Evolutionary conservation across 352 stramenopile genomes (phyloP).

Genomic region (Globisporangium ultimum): DNA sequence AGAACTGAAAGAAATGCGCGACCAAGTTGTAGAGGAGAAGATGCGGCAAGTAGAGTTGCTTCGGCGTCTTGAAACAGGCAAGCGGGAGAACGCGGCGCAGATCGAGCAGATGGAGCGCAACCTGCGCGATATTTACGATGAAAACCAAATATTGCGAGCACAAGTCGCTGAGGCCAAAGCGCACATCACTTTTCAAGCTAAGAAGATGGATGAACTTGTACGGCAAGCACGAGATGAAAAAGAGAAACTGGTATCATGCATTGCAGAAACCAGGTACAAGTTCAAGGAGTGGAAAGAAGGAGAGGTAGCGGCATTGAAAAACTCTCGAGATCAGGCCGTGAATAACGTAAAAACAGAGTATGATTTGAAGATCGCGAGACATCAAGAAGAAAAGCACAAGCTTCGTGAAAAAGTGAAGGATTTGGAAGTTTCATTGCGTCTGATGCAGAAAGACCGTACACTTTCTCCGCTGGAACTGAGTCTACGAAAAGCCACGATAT

Average conservation of each 20-base stretch:
- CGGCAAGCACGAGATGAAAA: slow-evolving; percentile 56
- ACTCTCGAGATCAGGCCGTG: slow-evolving; percentile 42
- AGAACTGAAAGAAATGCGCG: slow-evolving; percentile 51
- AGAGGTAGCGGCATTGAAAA: slow-evolving; percentile 32
- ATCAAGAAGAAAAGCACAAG: slow-evolving; percentile 75
- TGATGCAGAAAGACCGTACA: slow-evolving; percentile 60
- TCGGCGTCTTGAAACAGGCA: slow-evolving; percentile 45
- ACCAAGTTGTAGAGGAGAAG: slow-evolving; percentile 67
- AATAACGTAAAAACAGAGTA: slow-evolving; percentile 56
- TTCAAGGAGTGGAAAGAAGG: slow-evolving; percentile 71
- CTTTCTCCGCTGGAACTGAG: slow-evolving; percentile 64
- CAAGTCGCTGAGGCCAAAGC: slow-evolving; percentile 38
- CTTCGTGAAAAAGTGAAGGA: slow-evolving; percentile 72
- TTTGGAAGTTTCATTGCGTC: slow-evolving; percentile 56
- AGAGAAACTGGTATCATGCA: slow-evolving; percentile 42
- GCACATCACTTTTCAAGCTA: slow-evolving; percentile 38
- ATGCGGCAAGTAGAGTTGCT: slow-evolving; percentile 68
- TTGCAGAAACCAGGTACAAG: slow-evolving; percentile 48
- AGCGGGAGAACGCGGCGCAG: slow-evolving; percentile 37
- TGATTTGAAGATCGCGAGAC: slow-evolving; percentile 58
- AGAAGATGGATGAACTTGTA: slow-evolving; percentile 44
- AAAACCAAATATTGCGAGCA: slow-evolving; percentile 40
- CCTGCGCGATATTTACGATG: slow-evolving; percentile 26
- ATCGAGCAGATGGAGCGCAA: slow-evolving; percentile 32
- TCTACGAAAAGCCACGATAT: slow-evolving; percentile 54